Conservation (phyloP, 371 early-diverging fungal genomes). For the Mucor saturninus region DNA sequence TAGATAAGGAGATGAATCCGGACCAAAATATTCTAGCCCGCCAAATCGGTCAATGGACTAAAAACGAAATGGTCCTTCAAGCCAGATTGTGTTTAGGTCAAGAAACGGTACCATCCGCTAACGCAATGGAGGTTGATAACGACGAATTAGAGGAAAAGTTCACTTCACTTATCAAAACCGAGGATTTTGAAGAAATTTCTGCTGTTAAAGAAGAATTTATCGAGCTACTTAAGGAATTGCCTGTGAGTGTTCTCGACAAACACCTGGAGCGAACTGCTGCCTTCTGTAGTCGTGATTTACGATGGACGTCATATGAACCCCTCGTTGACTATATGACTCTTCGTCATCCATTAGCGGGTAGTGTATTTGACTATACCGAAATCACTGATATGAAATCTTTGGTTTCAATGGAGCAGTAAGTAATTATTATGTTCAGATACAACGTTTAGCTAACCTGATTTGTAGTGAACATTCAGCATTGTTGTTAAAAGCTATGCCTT, state of each 20-base stretch:
- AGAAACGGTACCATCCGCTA: not conserved
- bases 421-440: not conserved
- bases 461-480: constrained; percentile 20
- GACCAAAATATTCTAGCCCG: not conserved
- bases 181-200: constrained; percentile 4
- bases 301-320: constrained; percentile 35
- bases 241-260: constrained; percentile 27
- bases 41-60: constrained; percentile 16
- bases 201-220: constrained; percentile 20
- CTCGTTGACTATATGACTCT: constrained; percentile 45
- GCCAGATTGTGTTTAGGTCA: constrained; percentile 21
- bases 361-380: constrained; percentile 41
- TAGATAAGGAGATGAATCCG: constrained; percentile 12
- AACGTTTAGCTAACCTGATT: not conserved
- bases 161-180: constrained; percentile 11
- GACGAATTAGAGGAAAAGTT: not conserved
- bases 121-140: not conserved
- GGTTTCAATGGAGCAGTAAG: constrained; percentile 29
- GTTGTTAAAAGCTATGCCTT: constrained; percentile 43
- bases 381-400: constrained; percentile 22
- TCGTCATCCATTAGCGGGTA: constrained; percentile 53
- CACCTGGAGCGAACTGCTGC: constrained; percentile 23
- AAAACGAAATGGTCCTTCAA: constrained; percentile 26
- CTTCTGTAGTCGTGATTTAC: constrained; percentile 24
- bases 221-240: constrained; percentile 22